Base-by-base conservation (phyloP, 2,329 filamentous ascomycete genomes). In the Clonostachys byssicola region DNA sequence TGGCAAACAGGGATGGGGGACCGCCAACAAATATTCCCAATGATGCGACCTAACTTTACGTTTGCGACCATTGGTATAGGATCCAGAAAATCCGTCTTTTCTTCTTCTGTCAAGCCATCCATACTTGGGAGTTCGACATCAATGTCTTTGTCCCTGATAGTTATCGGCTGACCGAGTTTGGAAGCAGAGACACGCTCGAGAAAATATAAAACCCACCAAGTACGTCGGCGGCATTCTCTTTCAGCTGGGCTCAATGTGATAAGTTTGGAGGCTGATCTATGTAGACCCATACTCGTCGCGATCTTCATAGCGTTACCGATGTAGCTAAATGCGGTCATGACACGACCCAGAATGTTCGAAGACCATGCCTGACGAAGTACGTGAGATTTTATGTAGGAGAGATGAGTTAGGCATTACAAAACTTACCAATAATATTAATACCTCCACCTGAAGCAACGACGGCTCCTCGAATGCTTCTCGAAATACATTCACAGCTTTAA, bases 381-480 rank as follows among this genome's bases (percentile, higher is more conserved):
- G 2, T n/a, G 5, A 18, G 17, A 14, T 35, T 16, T 5, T 17
- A 6, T 16, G 23, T 10, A 30, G 8, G 23, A 10, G 5, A 30
- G 4, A 10, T 30, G 4, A 12, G 13, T 20, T 4, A 18, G 20
- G 30, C 8, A n/a, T 18, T 9, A 16, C 12, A 7, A 7, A 13
- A 52, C 58, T 48, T 53, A 70, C 66, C 46, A 71, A 49, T 10
- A 70, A 49, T 2, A 70, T 55, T 6, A 73, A 51, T 1, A 66
- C 69, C 46, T 74, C 71, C 2, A 74, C 55, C n/a, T 72, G 67
- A 36, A 68, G 64, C 36, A 73, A 56, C 5, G 64, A 71, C 0
- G 71, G 70, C 42, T 72, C 59, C 43, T 74, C 71, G 10, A 66
- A 67, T 1, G 66, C 53, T 16, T 73, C 63, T n/a, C 69, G 68